These are phyloP conservation scores for Paracorniculantispora psalliotae DNA, from an alignment of 2,329 filamentous ascomycete species.

Conservation along the genomic window DNA sequence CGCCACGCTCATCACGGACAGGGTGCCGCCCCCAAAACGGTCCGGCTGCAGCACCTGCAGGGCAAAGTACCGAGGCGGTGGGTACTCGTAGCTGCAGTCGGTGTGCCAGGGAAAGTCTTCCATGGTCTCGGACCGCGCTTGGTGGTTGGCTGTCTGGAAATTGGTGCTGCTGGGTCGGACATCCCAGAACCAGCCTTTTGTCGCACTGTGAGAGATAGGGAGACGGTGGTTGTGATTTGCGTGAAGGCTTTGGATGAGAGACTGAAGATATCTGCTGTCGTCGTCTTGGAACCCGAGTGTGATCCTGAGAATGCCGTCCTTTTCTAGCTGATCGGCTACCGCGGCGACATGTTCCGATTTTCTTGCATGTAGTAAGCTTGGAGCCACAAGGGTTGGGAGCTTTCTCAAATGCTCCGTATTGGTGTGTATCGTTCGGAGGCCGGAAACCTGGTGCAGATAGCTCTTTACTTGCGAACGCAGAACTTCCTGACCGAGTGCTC, in stretches of 20 bases:
- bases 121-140: slow-evolving; percentile 39
- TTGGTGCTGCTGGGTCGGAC: slow-evolving; percentile 27
- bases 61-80: slow-evolving; percentile 34
- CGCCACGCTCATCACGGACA: slow-evolving; percentile 33
- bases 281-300: slow-evolving; percentile 28
- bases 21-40: slow-evolving; percentile 33
- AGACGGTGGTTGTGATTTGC: slow-evolving; percentile 29
- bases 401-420: too few relatives aligned
- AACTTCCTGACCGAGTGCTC: not conserved
- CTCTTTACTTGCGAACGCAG: not conserved
- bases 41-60: slow-evolving; percentile 38
- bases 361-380: not conserved
- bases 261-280: slow-evolving; percentile 29
- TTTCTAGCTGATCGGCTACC: not conserved
- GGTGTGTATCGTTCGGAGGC: not conserved
- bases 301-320: slow-evolving; percentile 32
- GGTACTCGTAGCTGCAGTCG: slow-evolving; percentile 38
- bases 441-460: not conserved
- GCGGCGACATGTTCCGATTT: not conserved
- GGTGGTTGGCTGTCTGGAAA: slow-evolving; percentile 27
- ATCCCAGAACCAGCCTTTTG: slow-evolving; percentile 41
- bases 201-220: slow-evolving; percentile 37
- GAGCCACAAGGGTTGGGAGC: not conserved
- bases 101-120: slow-evolving; percentile 39
- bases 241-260: slow-evolving; percentile 30